Percentiles rank a stretch among this genome's conserved stretches.
phyloP scores from a whole-genome alignment of 345 rosid species.

The Aethionema arabicum region DNA sequence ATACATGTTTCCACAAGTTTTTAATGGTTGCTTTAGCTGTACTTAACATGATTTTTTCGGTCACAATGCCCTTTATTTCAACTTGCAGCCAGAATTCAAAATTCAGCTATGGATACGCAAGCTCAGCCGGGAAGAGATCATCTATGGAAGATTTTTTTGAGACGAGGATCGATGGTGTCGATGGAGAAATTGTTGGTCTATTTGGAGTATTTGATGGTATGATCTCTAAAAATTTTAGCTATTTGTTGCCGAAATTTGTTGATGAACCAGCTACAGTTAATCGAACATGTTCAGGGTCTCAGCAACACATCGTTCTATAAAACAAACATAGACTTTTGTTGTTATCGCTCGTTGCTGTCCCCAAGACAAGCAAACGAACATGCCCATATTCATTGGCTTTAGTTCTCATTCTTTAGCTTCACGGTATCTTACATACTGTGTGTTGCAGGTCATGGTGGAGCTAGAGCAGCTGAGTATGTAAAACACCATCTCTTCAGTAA shows the following conservation, averaged over 20 bases:
- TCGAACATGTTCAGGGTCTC: too few relatives aligned
- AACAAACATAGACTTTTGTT: too few relatives aligned
- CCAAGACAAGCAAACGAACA: too few relatives aligned
- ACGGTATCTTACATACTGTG: background rate
- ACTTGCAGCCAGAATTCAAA: slow-evolving; percentile 79
- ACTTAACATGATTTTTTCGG: background rate
- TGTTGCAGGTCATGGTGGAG: slow-evolving; percentile 95
- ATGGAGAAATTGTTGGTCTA: slow-evolving; percentile 93
- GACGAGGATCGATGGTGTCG: slow-evolving; percentile 87
- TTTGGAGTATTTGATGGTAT: slow-evolving; percentile 99
- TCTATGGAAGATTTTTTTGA: slow-evolving; percentile 99
- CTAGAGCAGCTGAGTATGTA: slow-evolving; percentile 96
- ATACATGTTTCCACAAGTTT: background rate
- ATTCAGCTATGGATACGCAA: slow-evolving; percentile 98
- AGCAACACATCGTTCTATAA: too few relatives aligned
- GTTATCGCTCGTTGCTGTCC: too few relatives aligned
- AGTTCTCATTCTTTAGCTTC: too few relatives aligned
- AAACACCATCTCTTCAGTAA: slow-evolving; percentile 92
- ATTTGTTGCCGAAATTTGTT: too few relatives aligned
- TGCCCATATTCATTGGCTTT: too few relatives aligned
- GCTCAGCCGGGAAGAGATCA: slow-evolving; percentile 93
- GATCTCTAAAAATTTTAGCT: background rate
- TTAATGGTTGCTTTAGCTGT: background rate
- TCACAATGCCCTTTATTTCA: background rate
- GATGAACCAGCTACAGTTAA: too few relatives aligned